phyloP scores from a whole-genome alignment of 1,284 basidiomycete species.

The Cutaneotrichosporon dermatis region DNA sequence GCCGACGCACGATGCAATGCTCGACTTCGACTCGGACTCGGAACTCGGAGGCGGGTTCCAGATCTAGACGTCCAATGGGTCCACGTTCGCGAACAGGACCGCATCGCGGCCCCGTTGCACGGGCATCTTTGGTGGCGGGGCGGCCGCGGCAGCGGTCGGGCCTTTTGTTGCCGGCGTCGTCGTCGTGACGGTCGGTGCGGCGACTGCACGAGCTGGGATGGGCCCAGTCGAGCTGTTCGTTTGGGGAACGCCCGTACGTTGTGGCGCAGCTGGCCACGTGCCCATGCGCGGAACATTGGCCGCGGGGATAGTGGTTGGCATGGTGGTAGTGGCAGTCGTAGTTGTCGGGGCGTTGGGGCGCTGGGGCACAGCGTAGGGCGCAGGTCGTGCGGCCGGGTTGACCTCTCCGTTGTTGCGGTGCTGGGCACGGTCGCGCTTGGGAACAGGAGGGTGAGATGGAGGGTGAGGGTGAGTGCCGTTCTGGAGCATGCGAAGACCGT shows the following conservation, averaged over 20 bases:
- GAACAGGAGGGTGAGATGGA: constrained; percentile 26
- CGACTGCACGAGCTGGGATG: constrained; percentile 12
- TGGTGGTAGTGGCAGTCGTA: no score
- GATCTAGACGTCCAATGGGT: constrained; percentile 20
- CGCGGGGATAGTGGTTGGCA: neutral
- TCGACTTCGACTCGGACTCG: neutral
- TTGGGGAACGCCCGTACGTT: constrained; percentile 1
- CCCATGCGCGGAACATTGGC: constrained; percentile 18
- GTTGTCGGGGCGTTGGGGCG: neutral
- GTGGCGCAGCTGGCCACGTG: constrained; percentile 21
- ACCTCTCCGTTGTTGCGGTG: constrained; percentile 10
- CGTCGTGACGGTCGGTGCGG: constrained; percentile 9
- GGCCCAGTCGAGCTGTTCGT: neutral
- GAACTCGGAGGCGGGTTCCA: neutral
- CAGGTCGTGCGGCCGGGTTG: constrained; percentile 1
- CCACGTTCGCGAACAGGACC: constrained; percentile 34
- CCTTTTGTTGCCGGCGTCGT: neutral
- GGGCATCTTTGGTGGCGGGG: constrained; percentile 13
- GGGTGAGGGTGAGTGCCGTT: constrained; percentile 66
- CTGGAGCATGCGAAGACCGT: constrained; percentile 76
- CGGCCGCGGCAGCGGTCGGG: constrained; percentile 5
- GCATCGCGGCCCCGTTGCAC: constrained; percentile 41
- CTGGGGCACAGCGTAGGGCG: constrained; percentile 29
- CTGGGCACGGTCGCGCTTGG: constrained; percentile 20
- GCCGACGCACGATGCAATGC: neutral